Evolutionary conservation across 441 rosid species (phyloP), one percentile per base, ranked within the genome.

Genomic region (Macaranga tanarius): DNA sequence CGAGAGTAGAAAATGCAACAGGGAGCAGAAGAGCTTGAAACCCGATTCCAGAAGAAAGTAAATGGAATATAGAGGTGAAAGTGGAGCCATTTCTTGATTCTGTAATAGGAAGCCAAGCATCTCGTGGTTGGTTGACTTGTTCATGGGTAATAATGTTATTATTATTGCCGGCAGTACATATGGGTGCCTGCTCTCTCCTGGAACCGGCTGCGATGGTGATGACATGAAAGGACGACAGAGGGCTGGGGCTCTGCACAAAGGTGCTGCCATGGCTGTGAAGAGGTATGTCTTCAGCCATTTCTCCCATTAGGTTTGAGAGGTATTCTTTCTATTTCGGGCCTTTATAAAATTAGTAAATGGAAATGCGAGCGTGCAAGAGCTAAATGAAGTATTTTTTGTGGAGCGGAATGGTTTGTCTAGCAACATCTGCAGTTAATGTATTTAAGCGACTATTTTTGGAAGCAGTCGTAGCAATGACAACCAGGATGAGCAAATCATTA

Each of bases 61-160:
- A 79, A 82, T 87, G 98, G 72, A 82, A 85, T 22, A 85, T 79
- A 5, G 83, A 81, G 47, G 83, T 80, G 34, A 57, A 80, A 9
- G 75, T 45, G 56, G 65, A 89, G 3, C 95, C 98, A 51, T 88
- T 83, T 80, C 97, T 87, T 0, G 98, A 92, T 79, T 91, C 95
- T 1, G 98, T 92, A 54, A 90, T 74, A 17, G 98, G 98, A 56
- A 92, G 85, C 95, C 95, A 92, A 26, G 77, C 74, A 1, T 88
- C 92, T 17, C 40, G 75, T 0, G 22, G 16, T 0, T 57, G 16
- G 0, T 57, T 44, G 52, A 10, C 28, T n/a, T 31, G 59, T 11
- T 20, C 62, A 34, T 68, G 44, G 44, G 4, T 40, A 40, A 40
- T 40, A 40, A 1, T 40, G 5, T 40, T 16, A 11, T 15, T 3